Evolutionary conservation across 768 basidiomycete species (phyloP), one percentile per base, ranked within the genome.

Genomic region (Mrakia hoshinonis): DNA sequence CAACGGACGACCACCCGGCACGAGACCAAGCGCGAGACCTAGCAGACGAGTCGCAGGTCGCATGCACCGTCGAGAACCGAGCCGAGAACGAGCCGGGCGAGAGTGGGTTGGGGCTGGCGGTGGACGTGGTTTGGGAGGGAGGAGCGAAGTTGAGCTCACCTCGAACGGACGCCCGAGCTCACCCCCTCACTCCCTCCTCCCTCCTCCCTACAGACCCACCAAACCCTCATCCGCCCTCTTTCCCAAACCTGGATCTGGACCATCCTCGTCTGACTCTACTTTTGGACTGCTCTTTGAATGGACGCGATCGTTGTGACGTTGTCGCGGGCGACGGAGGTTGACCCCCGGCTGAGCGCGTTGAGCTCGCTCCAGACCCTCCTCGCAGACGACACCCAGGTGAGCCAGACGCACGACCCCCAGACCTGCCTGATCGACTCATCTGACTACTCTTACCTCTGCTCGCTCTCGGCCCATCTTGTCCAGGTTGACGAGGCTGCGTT

Each of bases 401-500:
- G 52, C 29, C 48, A n/a, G 29, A 29, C 51, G n/a, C 20, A 7
- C 51, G n/a, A 7, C 29, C 51, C 51, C 12, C n/a, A n/a, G 3
- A 24, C n/a, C 51, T 9, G 3, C n/a, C n/a, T n/a, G n/a, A n/a
- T n/a, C n/a, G n/a, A n/a, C n/a, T n/a, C n/a, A n/a, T n/a, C n/a
- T n/a, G n/a, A n/a, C n/a, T n/a, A n/a, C n/a, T 51, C 49, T 26
- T 13, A 5, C 48, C 18, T 4, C 49, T 51, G 5, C 49, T 13
- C 18, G 13, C 5, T n/a, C 15, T 52, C 51, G 22, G 0, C 29
- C 13, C n/a, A n/a, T 15, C 43, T 43, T 43, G 6, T 47, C 52
- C 77, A 92, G 91, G 85, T 93, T 68, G 77, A 83, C 34, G 90
- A 92, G 38, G 29, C 22, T 24, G 52, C 36, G 77, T 79, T 86